Evolutionary conservation across 2,329 filamentous ascomycete species (phyloP), one percentile per base, ranked within the genome.

Genomic region (Scedosporium dehoogii): DNA sequence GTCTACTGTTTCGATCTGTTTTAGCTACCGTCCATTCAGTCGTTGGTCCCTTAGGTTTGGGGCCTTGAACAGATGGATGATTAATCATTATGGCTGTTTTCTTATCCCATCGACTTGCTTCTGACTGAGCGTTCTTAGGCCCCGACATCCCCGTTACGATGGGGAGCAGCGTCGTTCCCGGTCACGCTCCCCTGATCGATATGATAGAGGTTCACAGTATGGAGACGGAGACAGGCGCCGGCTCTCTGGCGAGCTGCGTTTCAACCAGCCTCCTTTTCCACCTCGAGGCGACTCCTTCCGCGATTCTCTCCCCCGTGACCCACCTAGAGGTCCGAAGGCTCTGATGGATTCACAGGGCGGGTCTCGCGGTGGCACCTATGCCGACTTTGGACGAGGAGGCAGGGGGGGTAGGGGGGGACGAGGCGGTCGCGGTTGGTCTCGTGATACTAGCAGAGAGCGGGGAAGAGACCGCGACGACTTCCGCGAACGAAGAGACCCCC

Each of bases 291-390:
- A 85, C 68, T 71, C 80, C 67, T 66, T 81, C 71, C 72, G 78
- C 33, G 79, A 66, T 29, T 63, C 63, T 42, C 62, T 67, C 3
- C 44, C 81, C 12, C 82, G 88, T 66, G 90, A 96, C 66, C 87
- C 90, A 1, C 92, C 92, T 3, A 83, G 91, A 62, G 92, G 90
- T 0, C 91, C 92, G 10, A 91, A 92, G 73, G 90, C 89, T 3
- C 77, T 92, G 63, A 82, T 89, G 64, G 90, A 93, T 64, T 76
- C 84, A 33, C 82, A 85, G n/a, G 84, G 81, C 66, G 86, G 85
- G 33, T 87, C 86, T 14, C 82, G 89, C 63, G 87, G 87, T 53
- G 81, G 86, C 63, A 85, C 84, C 7, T 90, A 87, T 2, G 81
- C 84, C 25, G 89, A 91, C 60, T 87, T 86, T 67, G 79, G 79